Conservation (phyloP, 768 basidiomycete species). For the Rhodotorula graminis region DNA sequence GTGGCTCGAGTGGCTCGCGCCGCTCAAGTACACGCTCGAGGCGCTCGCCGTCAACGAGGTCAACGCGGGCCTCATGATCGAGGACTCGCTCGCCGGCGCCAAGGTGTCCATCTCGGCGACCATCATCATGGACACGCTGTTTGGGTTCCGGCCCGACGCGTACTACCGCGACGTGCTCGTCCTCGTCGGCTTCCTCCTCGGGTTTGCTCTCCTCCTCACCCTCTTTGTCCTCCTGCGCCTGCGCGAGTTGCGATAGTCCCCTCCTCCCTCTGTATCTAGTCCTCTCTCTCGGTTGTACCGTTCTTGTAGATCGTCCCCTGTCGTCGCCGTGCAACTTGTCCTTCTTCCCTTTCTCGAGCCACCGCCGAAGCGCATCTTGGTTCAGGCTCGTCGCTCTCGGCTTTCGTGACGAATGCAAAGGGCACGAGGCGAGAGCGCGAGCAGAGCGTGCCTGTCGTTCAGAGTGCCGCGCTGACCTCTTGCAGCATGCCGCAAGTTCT, state of each 20-base stretch:
- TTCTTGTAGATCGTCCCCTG: too few relatives aligned
- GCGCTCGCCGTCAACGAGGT: constrained; percentile 91
- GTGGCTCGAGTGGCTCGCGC: constrained; percentile 58
- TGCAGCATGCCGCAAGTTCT: too few relatives aligned
- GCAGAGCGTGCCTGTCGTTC: too few relatives aligned
- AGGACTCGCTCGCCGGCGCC: constrained; percentile 40
- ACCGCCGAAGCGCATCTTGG: too few relatives aligned
- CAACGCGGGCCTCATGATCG: constrained; percentile 75
- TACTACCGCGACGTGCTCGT: constrained; percentile 65
- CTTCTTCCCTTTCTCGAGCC: too few relatives aligned
- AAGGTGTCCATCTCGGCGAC: constrained; percentile 62
- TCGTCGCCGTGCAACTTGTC: too few relatives aligned
- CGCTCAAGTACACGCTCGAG: constrained; percentile 47
- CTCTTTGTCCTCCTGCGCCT: constrained; percentile 71
- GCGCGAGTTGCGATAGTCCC: constrained; percentile 61
- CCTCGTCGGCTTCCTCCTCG: constrained; percentile 76
- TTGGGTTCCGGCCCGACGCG: not conserved
- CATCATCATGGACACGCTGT: constrained; percentile 77
- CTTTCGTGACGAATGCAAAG: too few relatives aligned
- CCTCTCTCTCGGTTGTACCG: too few relatives aligned
- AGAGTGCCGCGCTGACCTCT: too few relatives aligned
- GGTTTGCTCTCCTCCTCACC: constrained; percentile 68
- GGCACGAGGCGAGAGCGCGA: too few relatives aligned
- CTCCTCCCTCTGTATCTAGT: too few relatives aligned
- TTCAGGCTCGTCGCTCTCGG: too few relatives aligned